These are phyloP conservation scores for Sporormia fimetaria DNA, from an alignment of 495 filamentous ascomycete species.

Conservation along the genomic window DNA sequence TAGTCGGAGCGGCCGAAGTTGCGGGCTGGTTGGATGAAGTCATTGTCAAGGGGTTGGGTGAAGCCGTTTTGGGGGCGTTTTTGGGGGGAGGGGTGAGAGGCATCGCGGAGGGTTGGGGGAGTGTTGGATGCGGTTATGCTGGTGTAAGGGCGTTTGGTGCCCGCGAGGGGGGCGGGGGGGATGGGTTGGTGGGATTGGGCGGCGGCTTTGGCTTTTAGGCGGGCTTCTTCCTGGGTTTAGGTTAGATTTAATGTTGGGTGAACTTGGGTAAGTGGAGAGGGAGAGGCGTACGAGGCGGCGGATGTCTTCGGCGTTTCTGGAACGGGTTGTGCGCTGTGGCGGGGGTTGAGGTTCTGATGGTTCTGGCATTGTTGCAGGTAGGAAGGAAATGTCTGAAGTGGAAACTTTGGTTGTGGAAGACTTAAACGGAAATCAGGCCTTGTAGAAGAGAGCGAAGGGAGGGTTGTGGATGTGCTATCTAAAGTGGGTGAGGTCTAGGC, in stretches of 20 bases:
- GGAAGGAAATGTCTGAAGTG: no score
- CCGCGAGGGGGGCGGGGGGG: slow-evolving; percentile 31
- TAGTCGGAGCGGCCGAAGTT: slow-evolving; percentile 68
- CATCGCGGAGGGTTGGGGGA: slow-evolving; percentile 59
- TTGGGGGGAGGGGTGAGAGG: slow-evolving; percentile 32
- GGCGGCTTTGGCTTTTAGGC: slow-evolving; percentile 79
- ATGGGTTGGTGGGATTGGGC: slow-evolving; percentile 31
- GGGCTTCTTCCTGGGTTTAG: slow-evolving; percentile 64
- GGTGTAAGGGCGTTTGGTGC: slow-evolving; percentile 50
- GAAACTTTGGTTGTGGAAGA: no score
- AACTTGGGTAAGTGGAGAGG: slow-evolving; percentile 32
- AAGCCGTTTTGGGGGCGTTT: slow-evolving; percentile 13
- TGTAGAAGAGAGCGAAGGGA: no score
- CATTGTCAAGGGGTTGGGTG: slow-evolving; percentile 36
- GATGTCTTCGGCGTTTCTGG: slow-evolving; percentile 61
- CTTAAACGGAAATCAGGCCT: no score
- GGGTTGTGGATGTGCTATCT: neutral
- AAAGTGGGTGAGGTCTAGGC: neutral
- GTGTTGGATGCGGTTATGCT: slow-evolving; percentile 47
- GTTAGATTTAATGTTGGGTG: neutral
- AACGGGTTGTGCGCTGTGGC: slow-evolving; percentile 40
- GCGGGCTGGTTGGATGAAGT: slow-evolving; percentile 53
- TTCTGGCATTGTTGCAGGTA: no score
- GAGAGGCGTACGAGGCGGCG: slow-evolving; percentile 36
- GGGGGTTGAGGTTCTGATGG: slow-evolving; percentile 22